These are phyloP conservation scores for Spergularia azorica DNA, from an alignment of 179 eudicot species.

Conservation along the genomic window DNA sequence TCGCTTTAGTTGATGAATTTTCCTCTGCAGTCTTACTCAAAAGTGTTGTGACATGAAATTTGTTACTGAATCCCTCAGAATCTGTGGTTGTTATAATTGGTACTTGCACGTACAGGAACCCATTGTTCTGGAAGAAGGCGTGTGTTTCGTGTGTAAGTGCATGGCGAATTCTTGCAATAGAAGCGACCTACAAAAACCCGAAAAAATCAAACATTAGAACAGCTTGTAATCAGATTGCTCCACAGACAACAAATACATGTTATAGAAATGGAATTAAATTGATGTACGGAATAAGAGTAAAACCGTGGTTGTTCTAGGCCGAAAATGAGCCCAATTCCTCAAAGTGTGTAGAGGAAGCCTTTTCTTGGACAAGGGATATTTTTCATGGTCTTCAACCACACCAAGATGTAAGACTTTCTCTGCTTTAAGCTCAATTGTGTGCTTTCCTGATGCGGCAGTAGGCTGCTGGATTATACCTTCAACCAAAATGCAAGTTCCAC, in stretches of 20 bases:
- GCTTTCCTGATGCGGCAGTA: constrained; percentile 48
- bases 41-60: constrained; percentile 66
- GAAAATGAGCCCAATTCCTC: constrained; percentile 72
- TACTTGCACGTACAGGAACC: constrained; percentile 74
- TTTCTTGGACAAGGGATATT: constrained; percentile 79
- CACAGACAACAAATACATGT: too few relatives aligned
- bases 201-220: constrained; percentile 16
- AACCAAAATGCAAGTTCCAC: constrained; percentile 74
- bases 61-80: constrained; percentile 56
- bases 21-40: constrained; percentile 30
- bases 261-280: neutral
- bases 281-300: neutral
- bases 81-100: constrained; percentile 77
- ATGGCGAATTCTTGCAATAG: constrained; percentile 66
- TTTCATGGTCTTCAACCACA: constrained; percentile 66
- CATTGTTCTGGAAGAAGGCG: constrained; percentile 66
- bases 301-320: constrained; percentile 90
- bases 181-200: constrained; percentile 63
- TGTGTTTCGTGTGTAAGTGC: constrained; percentile 61
- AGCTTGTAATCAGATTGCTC: neutral
- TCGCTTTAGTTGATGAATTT: constrained; percentile 17
- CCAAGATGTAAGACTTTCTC: constrained; percentile 79
- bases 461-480: constrained; percentile 77
- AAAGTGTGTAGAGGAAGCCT: constrained; percentile 64
- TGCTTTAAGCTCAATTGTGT: constrained; percentile 71